Evolutionary conservation across 371 early-diverging fungal species (phyloP).

Genomic region (Lichtheimia hyalospora): DNA sequence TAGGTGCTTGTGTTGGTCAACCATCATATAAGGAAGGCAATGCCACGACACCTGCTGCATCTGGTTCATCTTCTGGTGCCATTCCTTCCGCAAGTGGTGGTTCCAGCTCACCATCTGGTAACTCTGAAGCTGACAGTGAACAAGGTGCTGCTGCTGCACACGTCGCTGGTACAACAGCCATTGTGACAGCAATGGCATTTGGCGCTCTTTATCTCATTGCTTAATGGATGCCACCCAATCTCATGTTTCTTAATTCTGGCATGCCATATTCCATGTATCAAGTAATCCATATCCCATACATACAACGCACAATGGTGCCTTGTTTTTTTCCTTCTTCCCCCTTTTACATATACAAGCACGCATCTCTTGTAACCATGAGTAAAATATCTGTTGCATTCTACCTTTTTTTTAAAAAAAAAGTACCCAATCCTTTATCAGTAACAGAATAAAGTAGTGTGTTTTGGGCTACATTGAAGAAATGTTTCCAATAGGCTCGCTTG

Average conservation of each 20-base stretch:
- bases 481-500: no score
- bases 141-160: neutral
- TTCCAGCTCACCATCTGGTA: neutral
- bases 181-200: neutral
- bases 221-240: no score
- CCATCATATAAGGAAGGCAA: conserved; percentile 40
- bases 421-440: neutral
- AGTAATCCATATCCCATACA: conserved; percentile 3
- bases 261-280: conserved; percentile 6
- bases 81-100: neutral
- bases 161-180: neutral
- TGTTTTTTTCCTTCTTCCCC: neutral
- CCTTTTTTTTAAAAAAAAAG: neutral
- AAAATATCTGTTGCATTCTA: neutral
- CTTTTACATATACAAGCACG: no score
- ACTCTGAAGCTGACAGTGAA: neutral
- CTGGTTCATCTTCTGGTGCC: conserved; percentile 20
- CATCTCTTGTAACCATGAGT: no score
- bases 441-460: neutral
- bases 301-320: neutral
- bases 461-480: no score
- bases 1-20: conserved; percentile 40
- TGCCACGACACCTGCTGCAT: conserved; percentile 13
- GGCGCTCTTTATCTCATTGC: neutral
- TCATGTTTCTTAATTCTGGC: no score